A percentile compares a stretch with the other conserved stretches of the same genome.
phyloP scores from a whole-genome alignment of 495 filamentous ascomycete genomes.

The Penicillium dipodomyicola region DNA sequence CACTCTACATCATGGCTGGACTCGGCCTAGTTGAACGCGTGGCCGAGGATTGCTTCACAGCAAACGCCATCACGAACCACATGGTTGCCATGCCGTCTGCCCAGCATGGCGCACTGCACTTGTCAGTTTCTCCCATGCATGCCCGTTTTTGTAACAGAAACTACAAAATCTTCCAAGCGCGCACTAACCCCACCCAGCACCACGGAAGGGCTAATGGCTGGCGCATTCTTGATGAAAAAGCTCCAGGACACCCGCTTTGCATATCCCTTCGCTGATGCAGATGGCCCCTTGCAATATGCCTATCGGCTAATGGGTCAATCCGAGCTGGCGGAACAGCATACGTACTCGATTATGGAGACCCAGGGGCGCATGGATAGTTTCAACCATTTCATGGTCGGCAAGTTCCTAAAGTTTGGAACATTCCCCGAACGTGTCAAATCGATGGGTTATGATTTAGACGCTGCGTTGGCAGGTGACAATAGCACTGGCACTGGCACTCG shows the following conservation, averaged over 20 bases:
- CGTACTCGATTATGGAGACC: conserved; percentile 39
- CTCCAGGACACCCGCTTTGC: conserved; percentile 33
- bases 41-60: conserved; percentile 25
- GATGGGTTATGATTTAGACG: conserved; percentile 32
- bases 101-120: conserved; percentile 41
- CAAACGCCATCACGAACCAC: conserved; percentile 37
- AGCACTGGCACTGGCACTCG: conserved; percentile 1
- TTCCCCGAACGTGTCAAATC: conserved; percentile 30
- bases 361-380: conserved; percentile 43
- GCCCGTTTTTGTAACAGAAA: neutral
- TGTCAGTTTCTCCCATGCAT: conserved; percentile 23
- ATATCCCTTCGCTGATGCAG: conserved; percentile 29
- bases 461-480: conserved; percentile 27
- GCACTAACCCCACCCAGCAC: conserved; percentile 22
- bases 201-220: conserved; percentile 37
- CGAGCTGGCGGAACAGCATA: conserved; percentile 30
- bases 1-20: conserved; percentile 37
- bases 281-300: conserved; percentile 32
- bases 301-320: conserved; percentile 34
- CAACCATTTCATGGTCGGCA: conserved; percentile 43
- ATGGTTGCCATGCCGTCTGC: conserved; percentile 36
- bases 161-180: neutral
- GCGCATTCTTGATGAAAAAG: conserved; percentile 38
- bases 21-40: conserved; percentile 34
- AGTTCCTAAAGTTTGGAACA: conserved; percentile 34